Base-by-base conservation (phyloP, 2,329 filamentous ascomycete genomes). In the Neofusicoccum sp. region DNA sequence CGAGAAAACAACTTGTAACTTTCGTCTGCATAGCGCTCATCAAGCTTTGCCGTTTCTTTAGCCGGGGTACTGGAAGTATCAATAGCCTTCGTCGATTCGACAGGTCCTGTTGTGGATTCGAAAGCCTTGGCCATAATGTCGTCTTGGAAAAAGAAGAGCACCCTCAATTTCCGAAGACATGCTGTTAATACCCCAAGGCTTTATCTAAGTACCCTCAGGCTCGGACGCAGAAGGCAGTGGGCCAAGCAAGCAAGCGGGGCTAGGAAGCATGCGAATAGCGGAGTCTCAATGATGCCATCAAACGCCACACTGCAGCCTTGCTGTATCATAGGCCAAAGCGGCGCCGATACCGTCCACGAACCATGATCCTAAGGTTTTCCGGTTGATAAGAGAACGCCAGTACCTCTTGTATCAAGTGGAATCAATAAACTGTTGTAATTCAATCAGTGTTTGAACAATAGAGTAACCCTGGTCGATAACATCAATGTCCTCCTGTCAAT, bases 1-100 rank as follows among this genome's bases (percentile, higher is more conserved):
- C 73, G 71, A 2, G 70, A 72, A 45, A 77, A 76, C 6, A 78
- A 69, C 60, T 75, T 78, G 63, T 76, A 78, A 58, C 76, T 78
- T 63, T 78, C 76, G 51, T 78, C 75, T 2, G 75, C 76, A 56
- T 71, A 76, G 20, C 69, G 72, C 41, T 73, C 73, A 0, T 74
- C 69, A 1, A 78, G 65, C 57, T 73, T 76, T 8, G 66, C 73
- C n/a, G 31, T 56, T 26, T 26, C 57, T 20, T n/a, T 26, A 14
- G 49, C 36, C 5, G 43, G 4, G 2, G 30, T 48, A 6, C 28
- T 28, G 31, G 33, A n/a, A 33, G n/a, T 16, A 31, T 54, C 44
- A 24, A 20, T 20, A 20, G 20, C 20, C 20, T 20, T 20, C 20
- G 20, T 20, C 20, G 20, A 20, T 20, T 20, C 20, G 20, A 41